These are phyloP conservation scores for Ophiostoma populinum DNA, from an alignment of 2,329 filamentous ascomycete genomes.

Conservation along the genomic window DNA sequence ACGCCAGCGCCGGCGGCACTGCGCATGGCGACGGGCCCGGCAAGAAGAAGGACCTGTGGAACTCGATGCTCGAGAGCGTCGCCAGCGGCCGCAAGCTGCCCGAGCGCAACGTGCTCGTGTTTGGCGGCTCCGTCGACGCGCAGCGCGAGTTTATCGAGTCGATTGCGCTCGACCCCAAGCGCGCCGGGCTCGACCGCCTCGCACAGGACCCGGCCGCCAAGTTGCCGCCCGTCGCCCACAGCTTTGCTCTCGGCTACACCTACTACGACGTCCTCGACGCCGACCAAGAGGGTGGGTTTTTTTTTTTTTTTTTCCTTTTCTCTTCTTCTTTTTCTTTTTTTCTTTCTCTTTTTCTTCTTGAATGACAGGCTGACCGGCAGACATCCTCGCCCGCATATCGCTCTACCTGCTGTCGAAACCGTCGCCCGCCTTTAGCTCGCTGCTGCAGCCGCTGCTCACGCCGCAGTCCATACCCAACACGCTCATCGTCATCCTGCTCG, in stretches of 20 bases:
- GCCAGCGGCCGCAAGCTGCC: slow-evolving; percentile 79
- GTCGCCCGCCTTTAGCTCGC: slow-evolving; percentile 62
- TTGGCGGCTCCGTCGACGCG: slow-evolving; percentile 69
- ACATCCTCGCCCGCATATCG: slow-evolving; percentile 77
- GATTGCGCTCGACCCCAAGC: slow-evolving; percentile 34
- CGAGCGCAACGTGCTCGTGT: slow-evolving; percentile 76
- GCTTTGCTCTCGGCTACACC: slow-evolving; percentile 83
- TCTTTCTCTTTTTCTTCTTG: neutral
- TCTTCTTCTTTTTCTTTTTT: slow-evolving; percentile 14
- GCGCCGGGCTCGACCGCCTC: slow-evolving; percentile 35
- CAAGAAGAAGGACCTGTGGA: slow-evolving; percentile 77
- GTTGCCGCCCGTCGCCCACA: slow-evolving; percentile 70
- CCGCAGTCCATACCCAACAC: slow-evolving; percentile 72
- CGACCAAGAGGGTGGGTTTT: slow-evolving; percentile 70
- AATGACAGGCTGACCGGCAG: slow-evolving; percentile 24
- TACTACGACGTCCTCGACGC: slow-evolving; percentile 89
- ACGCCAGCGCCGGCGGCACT: slow-evolving; percentile 18
- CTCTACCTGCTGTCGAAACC: slow-evolving; percentile 78
- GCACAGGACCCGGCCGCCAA: slow-evolving; percentile 21
- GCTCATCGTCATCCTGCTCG: slow-evolving; percentile 76
- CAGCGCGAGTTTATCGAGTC: slow-evolving; percentile 70
- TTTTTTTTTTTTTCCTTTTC: slow-evolving; percentile 12
- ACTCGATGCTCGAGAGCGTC: slow-evolving; percentile 76
- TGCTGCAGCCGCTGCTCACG: slow-evolving; percentile 71
- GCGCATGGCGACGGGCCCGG: slow-evolving; percentile 15